Percentiles rank a stretch among this genome's conserved stretches.
phyloP scores from a whole-genome alignment of 352 stramenopile genomes.

The Globisporangium parvum region DNA sequence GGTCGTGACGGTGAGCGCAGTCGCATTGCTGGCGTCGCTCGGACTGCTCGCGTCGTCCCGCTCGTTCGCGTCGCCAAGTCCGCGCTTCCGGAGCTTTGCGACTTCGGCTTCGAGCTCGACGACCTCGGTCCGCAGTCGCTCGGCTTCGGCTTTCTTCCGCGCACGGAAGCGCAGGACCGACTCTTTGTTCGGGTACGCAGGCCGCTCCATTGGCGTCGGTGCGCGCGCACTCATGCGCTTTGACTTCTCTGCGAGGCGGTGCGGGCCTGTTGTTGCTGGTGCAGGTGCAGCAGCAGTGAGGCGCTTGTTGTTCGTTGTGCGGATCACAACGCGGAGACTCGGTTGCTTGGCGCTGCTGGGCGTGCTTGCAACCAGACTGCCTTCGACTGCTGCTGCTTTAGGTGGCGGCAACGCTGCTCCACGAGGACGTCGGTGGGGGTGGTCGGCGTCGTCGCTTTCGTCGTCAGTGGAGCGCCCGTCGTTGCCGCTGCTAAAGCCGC shows the following conservation, averaged over 20 bases:
- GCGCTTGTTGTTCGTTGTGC: constrained; percentile 4
- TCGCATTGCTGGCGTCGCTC: too few species aligned
- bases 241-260: neutral
- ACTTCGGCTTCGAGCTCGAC: neutral
- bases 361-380: neutral
- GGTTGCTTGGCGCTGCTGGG: neutral
- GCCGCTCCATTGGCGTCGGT: neutral
- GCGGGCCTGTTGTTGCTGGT: neutral
- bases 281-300: neutral
- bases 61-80: neutral
- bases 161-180: constrained; percentile 3
- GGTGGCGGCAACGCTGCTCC: neutral
- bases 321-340: constrained; percentile 8
- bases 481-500: neutral
- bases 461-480: neutral
- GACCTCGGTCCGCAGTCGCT: neutral
- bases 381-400: neutral
- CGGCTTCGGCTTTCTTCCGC: constrained; percentile 4
- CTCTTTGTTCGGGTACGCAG: neutral
- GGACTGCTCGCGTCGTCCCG: too few species aligned
- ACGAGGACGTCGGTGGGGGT: neutral
- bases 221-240: neutral
- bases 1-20: too few species aligned
- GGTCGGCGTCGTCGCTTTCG: neutral
- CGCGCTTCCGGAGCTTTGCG: constrained; percentile 1